Conservation (phyloP, 768 basidiomycete species). For the Asterophora parasitica region DNA sequence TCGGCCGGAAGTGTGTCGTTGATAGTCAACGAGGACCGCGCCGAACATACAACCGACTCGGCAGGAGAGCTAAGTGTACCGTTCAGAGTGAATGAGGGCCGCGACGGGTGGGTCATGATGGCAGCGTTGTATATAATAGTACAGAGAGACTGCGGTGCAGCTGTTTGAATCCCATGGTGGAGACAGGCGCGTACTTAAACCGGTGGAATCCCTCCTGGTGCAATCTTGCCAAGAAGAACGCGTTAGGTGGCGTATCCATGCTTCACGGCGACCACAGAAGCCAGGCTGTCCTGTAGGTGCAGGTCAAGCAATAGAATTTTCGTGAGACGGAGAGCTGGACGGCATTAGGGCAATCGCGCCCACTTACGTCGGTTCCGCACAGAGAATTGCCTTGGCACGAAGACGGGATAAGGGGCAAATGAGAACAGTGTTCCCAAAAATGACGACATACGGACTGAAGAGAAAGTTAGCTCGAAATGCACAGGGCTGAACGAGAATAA, state of each 20-base stretch:
- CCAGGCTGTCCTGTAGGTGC: too few relatives aligned
- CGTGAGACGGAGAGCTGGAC: too few relatives aligned
- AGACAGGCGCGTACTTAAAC: constrained; percentile 9
- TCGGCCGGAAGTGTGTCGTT: too few relatives aligned
- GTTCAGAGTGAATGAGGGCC: constrained; percentile 5
- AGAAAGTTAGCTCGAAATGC: constrained; percentile 1
- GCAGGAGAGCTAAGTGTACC: too few relatives aligned
- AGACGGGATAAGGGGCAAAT: background rate
- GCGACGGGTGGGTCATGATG: constrained; percentile 8
- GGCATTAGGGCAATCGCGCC: background rate
- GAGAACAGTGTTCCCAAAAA: background rate
- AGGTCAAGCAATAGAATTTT: too few relatives aligned
- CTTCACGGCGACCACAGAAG: background rate
- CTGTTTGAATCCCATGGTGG: background rate
- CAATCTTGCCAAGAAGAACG: background rate
- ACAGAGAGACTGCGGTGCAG: background rate
- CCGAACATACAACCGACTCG: too few relatives aligned
- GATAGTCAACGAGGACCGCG: too few relatives aligned
- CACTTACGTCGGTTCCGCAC: background rate
- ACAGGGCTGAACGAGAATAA: background rate
- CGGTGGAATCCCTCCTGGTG: background rate
- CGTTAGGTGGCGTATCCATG: background rate
- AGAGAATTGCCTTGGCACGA: background rate
- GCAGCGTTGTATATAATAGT: background rate
- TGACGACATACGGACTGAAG: too few relatives aligned